Percentiles rank a stretch among this genome's conserved stretches.
Conservation (phyloP, 768 basidiomycete genomes). For the Pholiota molesta region DNA sequence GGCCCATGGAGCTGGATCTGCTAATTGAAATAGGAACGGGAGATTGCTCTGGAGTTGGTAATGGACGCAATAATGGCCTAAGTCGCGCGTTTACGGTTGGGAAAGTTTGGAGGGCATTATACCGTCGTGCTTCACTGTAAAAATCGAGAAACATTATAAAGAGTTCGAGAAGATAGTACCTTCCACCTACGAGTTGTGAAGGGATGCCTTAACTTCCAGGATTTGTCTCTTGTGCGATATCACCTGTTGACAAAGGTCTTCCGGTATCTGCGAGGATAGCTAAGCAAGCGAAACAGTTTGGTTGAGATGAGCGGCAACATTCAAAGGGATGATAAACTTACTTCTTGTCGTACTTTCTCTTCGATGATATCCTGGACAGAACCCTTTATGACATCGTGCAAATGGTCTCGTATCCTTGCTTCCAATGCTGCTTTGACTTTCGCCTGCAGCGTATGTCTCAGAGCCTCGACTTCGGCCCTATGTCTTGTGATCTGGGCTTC, state of each 20-base stretch:
- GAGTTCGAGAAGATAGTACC: background rate
- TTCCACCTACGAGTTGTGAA: conserved; percentile 51
- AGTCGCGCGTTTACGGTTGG: conserved; percentile 43
- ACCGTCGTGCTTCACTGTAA: conserved; percentile 50
- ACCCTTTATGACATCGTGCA: conserved; percentile 36
- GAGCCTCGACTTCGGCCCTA: conserved; percentile 37
- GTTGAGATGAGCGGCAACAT: background rate
- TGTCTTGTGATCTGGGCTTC: conserved; percentile 42
- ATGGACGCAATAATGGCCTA: conserved; percentile 53
- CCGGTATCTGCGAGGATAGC: conserved; percentile 47
- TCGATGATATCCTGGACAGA: conserved; percentile 37
- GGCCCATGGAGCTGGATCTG: conserved; percentile 26
- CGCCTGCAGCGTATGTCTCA: conserved; percentile 35
- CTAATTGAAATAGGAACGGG: conserved; percentile 33
- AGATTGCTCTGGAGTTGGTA: conserved; percentile 50
- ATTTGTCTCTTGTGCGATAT: conserved; percentile 45
- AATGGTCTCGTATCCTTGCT: conserved; percentile 38
- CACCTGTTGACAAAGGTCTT: conserved; percentile 41
- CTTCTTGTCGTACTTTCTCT: conserved; percentile 46
- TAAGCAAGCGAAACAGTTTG: conserved; percentile 21
- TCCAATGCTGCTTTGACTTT: conserved; percentile 46
- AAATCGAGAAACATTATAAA: conserved; percentile 1
- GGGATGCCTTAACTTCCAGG: conserved; percentile 41
- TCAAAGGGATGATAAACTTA: conserved; percentile 19
- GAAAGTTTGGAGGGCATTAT: conserved; percentile 27